Percentiles rank a stretch among this genome's conserved stretches.
phyloP scores from a whole-genome alignment of 108 stramenopile genomes.

The Cyclostephanos invisitatus region DNA sequence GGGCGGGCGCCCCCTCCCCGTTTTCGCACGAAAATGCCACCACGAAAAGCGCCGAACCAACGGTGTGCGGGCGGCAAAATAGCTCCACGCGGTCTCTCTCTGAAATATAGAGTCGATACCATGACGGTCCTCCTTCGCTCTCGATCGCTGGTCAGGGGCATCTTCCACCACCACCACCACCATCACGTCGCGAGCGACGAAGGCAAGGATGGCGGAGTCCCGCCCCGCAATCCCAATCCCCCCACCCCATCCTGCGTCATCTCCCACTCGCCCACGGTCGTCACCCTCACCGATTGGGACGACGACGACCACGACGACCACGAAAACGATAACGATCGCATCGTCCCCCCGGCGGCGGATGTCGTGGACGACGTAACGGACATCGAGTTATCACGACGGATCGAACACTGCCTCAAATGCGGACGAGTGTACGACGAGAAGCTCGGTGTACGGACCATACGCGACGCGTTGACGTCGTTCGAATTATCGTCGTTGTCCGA shows the following conservation, averaged over 20 bases:
- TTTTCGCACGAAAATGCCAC: too few relatives aligned
- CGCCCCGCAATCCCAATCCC: not conserved
- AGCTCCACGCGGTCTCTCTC: too few relatives aligned
- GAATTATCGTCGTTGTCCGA: constrained; percentile 65
- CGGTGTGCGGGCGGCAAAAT: too few relatives aligned
- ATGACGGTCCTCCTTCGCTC: not conserved
- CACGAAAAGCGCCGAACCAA: too few relatives aligned
- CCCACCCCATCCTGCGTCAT: not conserved
- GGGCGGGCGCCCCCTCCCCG: too few relatives aligned
- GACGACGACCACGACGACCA: not conserved
- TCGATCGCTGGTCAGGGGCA: not conserved
- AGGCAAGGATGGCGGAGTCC: not conserved
- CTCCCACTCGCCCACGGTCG: not conserved
- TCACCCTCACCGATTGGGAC: not conserved
- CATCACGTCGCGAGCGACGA: not conserved
- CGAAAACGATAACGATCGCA: too few relatives aligned
- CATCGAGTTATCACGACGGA: constrained; percentile 21
- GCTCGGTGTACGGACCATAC: constrained; percentile 49
- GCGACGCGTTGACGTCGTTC: constrained; percentile 44
- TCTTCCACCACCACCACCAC: not conserved
- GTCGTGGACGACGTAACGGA: constrained; percentile 32
- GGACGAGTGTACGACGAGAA: constrained; percentile 46
- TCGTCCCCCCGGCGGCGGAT: not conserved
- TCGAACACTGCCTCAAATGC: constrained; percentile 19
- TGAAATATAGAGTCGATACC: too few relatives aligned